phyloP scores from a whole-genome alignment of 1,284 basidiomycete species.

The Moesziomyces sp. region DNA sequence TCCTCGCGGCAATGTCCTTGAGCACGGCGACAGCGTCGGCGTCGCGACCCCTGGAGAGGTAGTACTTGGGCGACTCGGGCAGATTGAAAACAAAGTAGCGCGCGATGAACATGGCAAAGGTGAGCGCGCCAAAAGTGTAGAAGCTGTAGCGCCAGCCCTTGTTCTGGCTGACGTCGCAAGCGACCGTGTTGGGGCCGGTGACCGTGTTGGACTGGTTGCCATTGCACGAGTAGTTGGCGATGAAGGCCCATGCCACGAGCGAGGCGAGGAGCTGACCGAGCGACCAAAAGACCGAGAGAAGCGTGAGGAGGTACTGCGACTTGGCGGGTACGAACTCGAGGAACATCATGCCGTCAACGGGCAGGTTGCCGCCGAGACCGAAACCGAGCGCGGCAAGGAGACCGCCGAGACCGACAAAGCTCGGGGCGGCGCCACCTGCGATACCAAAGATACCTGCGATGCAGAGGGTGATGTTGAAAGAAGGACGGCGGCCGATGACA shows the following conservation, averaged over 20 bases:
- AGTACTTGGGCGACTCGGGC: slow-evolving; percentile 67
- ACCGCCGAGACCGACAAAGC: slow-evolving; percentile 61
- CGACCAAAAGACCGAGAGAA: slow-evolving; percentile 67
- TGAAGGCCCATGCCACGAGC: slow-evolving; percentile 65
- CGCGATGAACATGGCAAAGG: slow-evolving; percentile 59
- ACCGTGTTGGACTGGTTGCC: slow-evolving; percentile 45
- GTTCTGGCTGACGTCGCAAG: slow-evolving; percentile 53
- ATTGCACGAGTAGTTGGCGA: slow-evolving; percentile 62
- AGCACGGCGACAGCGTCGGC: slow-evolving; percentile 63
- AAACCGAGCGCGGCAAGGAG: slow-evolving; percentile 62
- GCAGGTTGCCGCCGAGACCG: slow-evolving; percentile 65
- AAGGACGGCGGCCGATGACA: slow-evolving; percentile 63
- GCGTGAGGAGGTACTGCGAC: slow-evolving; percentile 62
- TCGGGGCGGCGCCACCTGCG: slow-evolving; percentile 60
- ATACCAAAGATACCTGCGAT: slow-evolving; percentile 66
- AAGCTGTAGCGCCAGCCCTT: slow-evolving; percentile 65
- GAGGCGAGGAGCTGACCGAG: slow-evolving; percentile 64
- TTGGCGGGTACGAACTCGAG: slow-evolving; percentile 64
- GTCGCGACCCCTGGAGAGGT: slow-evolving; percentile 65
- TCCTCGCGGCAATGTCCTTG: slow-evolving; percentile 60
- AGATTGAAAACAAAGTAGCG: slow-evolving; percentile 65
- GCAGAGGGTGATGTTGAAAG: slow-evolving; percentile 65
- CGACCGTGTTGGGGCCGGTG: slow-evolving; percentile 14
- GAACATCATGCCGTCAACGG: slow-evolving; percentile 67
- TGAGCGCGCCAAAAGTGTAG: slow-evolving; percentile 63